Conservation (phyloP, 2,329 filamentous ascomycete genomes). For the Trichoderma brevicompactum region DNA sequence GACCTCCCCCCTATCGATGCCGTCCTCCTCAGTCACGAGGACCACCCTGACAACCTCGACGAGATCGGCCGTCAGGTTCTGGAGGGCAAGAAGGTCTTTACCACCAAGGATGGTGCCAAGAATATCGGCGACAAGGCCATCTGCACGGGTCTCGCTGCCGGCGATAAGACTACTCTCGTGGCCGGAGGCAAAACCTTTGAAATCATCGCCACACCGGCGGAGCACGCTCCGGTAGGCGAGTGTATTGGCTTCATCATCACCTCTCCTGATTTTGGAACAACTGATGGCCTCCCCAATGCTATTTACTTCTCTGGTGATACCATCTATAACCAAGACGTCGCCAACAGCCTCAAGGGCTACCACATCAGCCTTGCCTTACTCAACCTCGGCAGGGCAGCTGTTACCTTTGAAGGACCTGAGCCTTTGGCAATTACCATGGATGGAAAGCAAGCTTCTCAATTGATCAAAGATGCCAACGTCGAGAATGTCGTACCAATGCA, state of each 20-base stretch:
- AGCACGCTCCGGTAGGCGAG: conserved; percentile 51
- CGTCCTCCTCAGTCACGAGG: conserved; percentile 56
- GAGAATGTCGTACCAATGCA: conserved; percentile 53
- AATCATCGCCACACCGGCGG: conserved; percentile 49
- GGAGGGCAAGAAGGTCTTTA: conserved; percentile 51
- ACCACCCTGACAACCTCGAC: conserved; percentile 56
- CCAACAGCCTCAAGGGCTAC: conserved; percentile 41
- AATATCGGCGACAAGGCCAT: conserved; percentile 50
- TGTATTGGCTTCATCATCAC: conserved; percentile 52
- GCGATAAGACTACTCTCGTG: conserved; percentile 41
- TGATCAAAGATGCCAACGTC: conserved; percentile 46
- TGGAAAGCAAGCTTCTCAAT: conserved; percentile 45
- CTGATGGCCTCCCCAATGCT: conserved; percentile 47
- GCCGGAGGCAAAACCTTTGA: conserved; percentile 43
- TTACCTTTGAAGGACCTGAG: conserved; percentile 33
- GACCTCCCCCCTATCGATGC: conserved; percentile 52
- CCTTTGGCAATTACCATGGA: conserved; percentile 50
- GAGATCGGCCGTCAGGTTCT: conserved; percentile 50
- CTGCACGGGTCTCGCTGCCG: conserved; percentile 46
- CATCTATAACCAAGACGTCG: conserved; percentile 49
- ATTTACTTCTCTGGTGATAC: conserved; percentile 57
- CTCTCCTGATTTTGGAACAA: conserved; percentile 43
- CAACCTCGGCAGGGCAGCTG: conserved; percentile 47
- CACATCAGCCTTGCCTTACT: conserved; percentile 47
- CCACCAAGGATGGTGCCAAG: conserved; percentile 50